A percentile compares a stretch with the other conserved stretches of the same genome.
Conservation (phyloP, 2,329 filamentous ascomycete species). For the Calonectria pseudoreteaudii region DNA sequence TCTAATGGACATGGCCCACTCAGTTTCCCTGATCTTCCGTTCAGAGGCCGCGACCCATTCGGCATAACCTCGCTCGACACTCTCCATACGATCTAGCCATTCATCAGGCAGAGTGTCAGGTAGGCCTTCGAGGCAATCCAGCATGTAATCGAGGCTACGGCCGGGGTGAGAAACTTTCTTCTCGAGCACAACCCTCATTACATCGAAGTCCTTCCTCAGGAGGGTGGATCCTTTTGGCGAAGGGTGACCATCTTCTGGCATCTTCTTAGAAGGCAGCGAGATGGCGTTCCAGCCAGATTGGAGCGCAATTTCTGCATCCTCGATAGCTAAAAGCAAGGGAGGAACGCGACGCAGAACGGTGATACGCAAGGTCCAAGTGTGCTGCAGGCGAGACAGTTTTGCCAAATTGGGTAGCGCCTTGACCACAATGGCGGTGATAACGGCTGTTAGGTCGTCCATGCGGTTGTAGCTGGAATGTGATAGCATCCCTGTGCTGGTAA, state of each 20-base stretch:
- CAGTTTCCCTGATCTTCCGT: constrained; percentile 75
- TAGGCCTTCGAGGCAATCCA: constrained; percentile 87
- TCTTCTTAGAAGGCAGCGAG: constrained; percentile 41
- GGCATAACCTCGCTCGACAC: constrained; percentile 80
- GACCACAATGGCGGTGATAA: constrained; percentile 92
- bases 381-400: constrained; percentile 77
- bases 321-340: constrained; percentile 72
- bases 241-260: constrained; percentile 30
- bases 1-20: constrained; percentile 55
- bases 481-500: constrained; percentile 52
- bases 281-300: constrained; percentile 75
- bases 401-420: constrained; percentile 87
- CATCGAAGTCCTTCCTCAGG: constrained; percentile 61
- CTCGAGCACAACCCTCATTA: constrained; percentile 74
- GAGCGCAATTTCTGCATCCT: constrained; percentile 74
- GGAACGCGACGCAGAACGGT: constrained; percentile 81
- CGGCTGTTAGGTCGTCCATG: constrained; percentile 89
- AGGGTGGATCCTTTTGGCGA: constrained; percentile 43
- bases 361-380: constrained; percentile 82
- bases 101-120: constrained; percentile 85
- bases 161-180: constrained; percentile 78
- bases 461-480: constrained; percentile 69
- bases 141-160: constrained; percentile 81
- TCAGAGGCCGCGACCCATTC: constrained; percentile 86
- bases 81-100: constrained; percentile 91